Base-by-base conservation (phyloP, 2,329 filamentous ascomycete genomes). In the Fusarium sp. region DNA sequence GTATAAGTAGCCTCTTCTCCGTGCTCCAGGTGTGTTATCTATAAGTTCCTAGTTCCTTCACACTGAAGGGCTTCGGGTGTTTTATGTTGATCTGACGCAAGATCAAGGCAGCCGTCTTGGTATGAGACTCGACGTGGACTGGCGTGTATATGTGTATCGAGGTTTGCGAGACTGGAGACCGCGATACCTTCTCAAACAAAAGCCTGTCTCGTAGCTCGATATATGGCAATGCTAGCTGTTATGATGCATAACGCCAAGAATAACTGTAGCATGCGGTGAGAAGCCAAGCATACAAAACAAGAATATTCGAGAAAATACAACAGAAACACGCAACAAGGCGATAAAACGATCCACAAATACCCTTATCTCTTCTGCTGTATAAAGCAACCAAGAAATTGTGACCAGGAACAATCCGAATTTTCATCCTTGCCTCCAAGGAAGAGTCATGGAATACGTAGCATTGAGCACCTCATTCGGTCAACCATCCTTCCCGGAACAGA, bases 1-100 rank as follows among this genome's bases (percentile, higher is more conserved):
- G 19, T 10, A 18, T 0, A n/a, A n/a, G 2, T 1, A 32, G 13
- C 15, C 0, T n/a, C 6, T 16, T 11, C 9, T 4, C 13, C 9
- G 6, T 30, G 0, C 10, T 30, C 4, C 2, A 21, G 12, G n/a
- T n/a, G n/a, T n/a, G n/a, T n/a, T n/a, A n/a, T n/a, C n/a, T n/a
- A n/a, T n/a, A n/a, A n/a, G n/a, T n/a, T n/a, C n/a, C n/a, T n/a
- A n/a, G n/a, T n/a, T n/a, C n/a, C n/a, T n/a, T n/a, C 4, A 4
- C 9, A 16, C 15, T 28, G 5, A 2, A 21, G 8, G 3, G 9
- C 6, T 28, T 21, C 9, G 3, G 19, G 3, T 8, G 9, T 5
- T 28, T 28, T 15, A 11, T 11, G 12, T 19, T 5, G 10, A 19
- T 9, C 10, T 19, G 4, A 5, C 4, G 10, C 16, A 12, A 7